phyloP scores from a whole-genome alignment of 805 yeast species.

The Torulaspora gathmanii region DNA sequence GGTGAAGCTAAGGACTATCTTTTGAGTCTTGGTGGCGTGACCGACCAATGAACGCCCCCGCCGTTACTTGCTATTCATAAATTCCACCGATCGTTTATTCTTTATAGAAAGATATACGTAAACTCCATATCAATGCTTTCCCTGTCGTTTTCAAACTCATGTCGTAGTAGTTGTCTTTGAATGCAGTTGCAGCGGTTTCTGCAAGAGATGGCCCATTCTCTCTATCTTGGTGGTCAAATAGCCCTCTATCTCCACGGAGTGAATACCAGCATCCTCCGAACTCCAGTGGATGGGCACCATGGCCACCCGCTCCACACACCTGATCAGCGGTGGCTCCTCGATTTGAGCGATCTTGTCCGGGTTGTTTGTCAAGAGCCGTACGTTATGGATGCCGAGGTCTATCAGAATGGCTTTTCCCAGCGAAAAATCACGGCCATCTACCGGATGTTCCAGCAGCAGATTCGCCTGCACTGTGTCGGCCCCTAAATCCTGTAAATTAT shows the following conservation, averaged over 20 bases:
- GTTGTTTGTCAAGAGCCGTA: slow-evolving; percentile 83
- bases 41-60: neutral
- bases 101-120: slow-evolving; percentile 5
- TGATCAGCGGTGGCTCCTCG: slow-evolving; percentile 73
- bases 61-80: neutral
- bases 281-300: slow-evolving; percentile 97
- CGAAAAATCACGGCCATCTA: slow-evolving; percentile 92
- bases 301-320: slow-evolving; percentile 85
- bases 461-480: slow-evolving; percentile 99
- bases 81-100: slow-evolving; percentile 1
- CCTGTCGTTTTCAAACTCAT: neutral
- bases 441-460: slow-evolving; percentile 88
- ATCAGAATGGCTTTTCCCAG: slow-evolving; percentile 88
- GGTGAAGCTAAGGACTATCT: slow-evolving; percentile 38
- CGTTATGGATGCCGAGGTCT: slow-evolving; percentile 70
- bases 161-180: slow-evolving; percentile 17
- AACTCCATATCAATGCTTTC: slow-evolving; percentile 3
- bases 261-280: slow-evolving; percentile 55
- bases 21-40: slow-evolving; percentile 20
- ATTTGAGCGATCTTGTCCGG: slow-evolving; percentile 96
- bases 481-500: slow-evolving; percentile 93
- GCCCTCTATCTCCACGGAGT: slow-evolving; percentile 83
- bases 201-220: slow-evolving; percentile 92
- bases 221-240: slow-evolving; percentile 91
- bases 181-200: slow-evolving; percentile 39